Evolutionary conservation across 2,329 filamentous ascomycete genomes (phyloP).

Genomic region (Gyromitra esculenta): DNA sequence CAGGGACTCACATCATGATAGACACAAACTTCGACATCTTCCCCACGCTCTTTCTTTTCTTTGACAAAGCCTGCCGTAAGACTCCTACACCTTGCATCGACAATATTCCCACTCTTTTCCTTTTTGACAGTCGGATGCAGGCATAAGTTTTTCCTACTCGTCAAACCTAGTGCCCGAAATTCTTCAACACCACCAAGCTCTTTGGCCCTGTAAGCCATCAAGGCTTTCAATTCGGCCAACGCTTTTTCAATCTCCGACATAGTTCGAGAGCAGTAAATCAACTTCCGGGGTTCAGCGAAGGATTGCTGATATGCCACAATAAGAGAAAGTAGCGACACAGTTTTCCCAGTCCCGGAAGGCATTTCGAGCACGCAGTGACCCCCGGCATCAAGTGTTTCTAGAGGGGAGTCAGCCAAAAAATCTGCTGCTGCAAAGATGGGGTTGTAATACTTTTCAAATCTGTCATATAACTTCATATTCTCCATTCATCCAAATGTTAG

Average conservation of each 20-base stretch:
- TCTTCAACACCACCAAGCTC: constrained; percentile 92
- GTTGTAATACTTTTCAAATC: constrained; percentile 72
- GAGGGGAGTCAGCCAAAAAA: constrained; percentile 7
- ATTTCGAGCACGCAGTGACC: constrained; percentile 98
- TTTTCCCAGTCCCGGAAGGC: constrained; percentile 98
- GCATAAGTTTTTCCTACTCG: constrained; percentile 96
- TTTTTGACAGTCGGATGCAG: constrained; percentile 94
- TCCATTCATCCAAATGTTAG: constrained; percentile 16
- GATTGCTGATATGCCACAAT: constrained; percentile 97
- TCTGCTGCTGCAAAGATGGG: not conserved
- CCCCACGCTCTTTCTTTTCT: constrained; percentile 94
- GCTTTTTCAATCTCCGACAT: constrained; percentile 99
- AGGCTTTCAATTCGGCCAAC: constrained; percentile 83
- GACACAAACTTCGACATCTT: constrained; percentile 91
- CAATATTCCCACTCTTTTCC: constrained; percentile 92
- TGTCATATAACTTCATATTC: constrained; percentile 74
- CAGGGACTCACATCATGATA: constrained; percentile 82
- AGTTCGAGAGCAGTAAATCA: constrained; percentile 99
- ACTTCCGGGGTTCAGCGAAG: constrained; percentile 90
- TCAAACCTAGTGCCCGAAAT: constrained; percentile 89
- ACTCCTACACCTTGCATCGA: constrained; percentile 95
- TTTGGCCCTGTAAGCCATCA: constrained; percentile 94
- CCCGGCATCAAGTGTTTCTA: constrained; percentile 84
- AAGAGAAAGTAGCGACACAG: constrained; percentile 89
- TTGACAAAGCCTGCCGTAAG: constrained; percentile 96